These are phyloP conservation scores for Yarrowia alimentaria DNA, from an alignment of 805 yeast species.

Conservation along the genomic window DNA sequence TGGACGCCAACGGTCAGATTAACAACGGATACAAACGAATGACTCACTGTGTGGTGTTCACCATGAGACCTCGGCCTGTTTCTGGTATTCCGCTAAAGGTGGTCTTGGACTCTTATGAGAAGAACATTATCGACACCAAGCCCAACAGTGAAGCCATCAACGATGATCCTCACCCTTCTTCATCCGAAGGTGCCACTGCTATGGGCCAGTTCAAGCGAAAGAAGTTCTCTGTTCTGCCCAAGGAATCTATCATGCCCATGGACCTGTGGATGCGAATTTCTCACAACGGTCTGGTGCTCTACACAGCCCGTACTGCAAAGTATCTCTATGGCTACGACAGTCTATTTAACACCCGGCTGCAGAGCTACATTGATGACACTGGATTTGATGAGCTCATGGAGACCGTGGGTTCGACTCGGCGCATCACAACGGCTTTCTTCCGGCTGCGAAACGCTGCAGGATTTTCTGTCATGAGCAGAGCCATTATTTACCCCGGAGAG, in stretches of 20 bases:
- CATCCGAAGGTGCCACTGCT: slow-evolving; percentile 18
- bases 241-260: slow-evolving; percentile 16
- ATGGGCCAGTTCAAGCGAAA: slow-evolving; percentile 16
- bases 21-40: slow-evolving; percentile 15
- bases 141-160: slow-evolving; percentile 16
- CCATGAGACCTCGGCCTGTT: slow-evolving; percentile 1
- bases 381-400: slow-evolving; percentile 15
- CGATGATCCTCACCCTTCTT: slow-evolving; percentile 6
- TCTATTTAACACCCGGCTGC: background rate
- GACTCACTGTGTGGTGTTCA: slow-evolving; percentile 16
- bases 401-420: background rate
- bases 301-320: slow-evolving; percentile 6
- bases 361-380: background rate
- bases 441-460: slow-evolving; percentile 1
- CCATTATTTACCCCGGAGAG: slow-evolving; percentile 21
- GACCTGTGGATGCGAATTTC: slow-evolving; percentile 28
- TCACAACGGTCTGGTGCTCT: slow-evolving; percentile 15
- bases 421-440: slow-evolving; percentile 20
- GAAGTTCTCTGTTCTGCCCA: slow-evolving; percentile 20
- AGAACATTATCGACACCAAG: slow-evolving; percentile 20
- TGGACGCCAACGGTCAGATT: slow-evolving; percentile 17
- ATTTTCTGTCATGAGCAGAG: slow-evolving; percentile 2
- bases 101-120: slow-evolving; percentile 1
- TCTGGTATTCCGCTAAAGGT: slow-evolving; percentile 9
- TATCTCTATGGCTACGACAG: slow-evolving; percentile 13